phyloP scores from a whole-genome alignment of 805 yeast genomes.

The Schwanniomyces vanrijiae region DNA sequence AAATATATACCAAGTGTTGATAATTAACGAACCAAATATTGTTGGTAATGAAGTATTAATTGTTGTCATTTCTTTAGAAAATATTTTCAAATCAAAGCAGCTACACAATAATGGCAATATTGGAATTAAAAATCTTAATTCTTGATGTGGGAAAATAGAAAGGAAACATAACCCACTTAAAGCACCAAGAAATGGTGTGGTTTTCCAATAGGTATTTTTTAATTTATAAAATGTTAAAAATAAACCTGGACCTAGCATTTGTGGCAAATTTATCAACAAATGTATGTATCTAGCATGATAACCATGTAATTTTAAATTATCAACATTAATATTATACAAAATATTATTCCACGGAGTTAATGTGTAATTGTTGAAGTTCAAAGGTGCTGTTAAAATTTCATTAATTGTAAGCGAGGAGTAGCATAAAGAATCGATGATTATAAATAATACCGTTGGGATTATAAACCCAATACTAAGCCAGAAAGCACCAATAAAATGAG shows the following conservation, averaged over 20 bases:
- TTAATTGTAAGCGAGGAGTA: constrained; percentile 20
- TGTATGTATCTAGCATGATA: constrained; percentile 80
- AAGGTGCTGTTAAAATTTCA: constrained; percentile 9
- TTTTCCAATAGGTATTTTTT: constrained; percentile 36
- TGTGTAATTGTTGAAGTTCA: constrained; percentile 29
- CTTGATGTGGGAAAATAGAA: constrained; percentile 88
- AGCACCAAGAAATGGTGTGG: constrained; percentile 60
- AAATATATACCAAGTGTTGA: constrained; percentile 60
- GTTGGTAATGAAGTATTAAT: constrained; percentile 7
- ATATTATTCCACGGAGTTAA: constrained; percentile 80
- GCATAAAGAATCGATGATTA: constrained; percentile 55
- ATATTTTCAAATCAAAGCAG: constrained; percentile 46
- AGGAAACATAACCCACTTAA: constrained; percentile 61
- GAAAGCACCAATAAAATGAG: constrained; percentile 23
- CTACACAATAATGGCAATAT: constrained; percentile 67
- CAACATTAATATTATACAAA: constrained; percentile 58
- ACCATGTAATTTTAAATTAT: constrained; percentile 77
- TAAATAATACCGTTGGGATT: constrained; percentile 33
- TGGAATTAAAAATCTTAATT: constrained; percentile 83
- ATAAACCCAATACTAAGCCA: constrained; percentile 27
- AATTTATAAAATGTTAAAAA: constrained; percentile 42
- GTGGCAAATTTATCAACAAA: constrained; percentile 71
- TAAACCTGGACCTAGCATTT: constrained; percentile 76
- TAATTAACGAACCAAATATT: constrained; percentile 9
- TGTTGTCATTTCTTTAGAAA: constrained; percentile 2